Conservation (phyloP, 1,284 basidiomycete genomes). For the Moesziomyces sp. region DNA sequence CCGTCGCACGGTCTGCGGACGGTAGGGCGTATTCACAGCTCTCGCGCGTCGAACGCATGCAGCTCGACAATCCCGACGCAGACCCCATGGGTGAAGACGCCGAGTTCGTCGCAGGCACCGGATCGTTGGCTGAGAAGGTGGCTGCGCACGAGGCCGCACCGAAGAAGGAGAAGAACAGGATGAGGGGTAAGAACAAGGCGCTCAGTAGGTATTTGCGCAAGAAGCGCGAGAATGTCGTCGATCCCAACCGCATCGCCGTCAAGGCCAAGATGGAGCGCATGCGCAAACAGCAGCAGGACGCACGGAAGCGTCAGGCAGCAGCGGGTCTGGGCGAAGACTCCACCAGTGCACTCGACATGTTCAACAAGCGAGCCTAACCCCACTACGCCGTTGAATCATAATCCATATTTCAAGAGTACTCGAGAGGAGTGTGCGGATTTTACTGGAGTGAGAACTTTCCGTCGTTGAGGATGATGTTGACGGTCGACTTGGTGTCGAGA, state of each 20-base stretch:
- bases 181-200: constrained; percentile 61
- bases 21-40: constrained; percentile 62
- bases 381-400: background rate
- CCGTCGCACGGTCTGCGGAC: constrained; percentile 48
- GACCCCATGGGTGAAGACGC: constrained; percentile 11
- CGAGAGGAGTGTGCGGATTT: background rate
- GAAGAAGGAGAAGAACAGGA: constrained; percentile 60
- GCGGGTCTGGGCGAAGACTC: constrained; percentile 27
- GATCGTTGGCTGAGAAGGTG: constrained; percentile 27
- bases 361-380: constrained; percentile 22
- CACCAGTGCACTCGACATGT: constrained; percentile 39
- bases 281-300: constrained; percentile 25
- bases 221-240: constrained; percentile 63
- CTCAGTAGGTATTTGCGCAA: constrained; percentile 62
- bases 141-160: constrained; percentile 19
- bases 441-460: constrained; percentile 79
- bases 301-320: constrained; percentile 28
- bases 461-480: constrained; percentile 78
- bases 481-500: constrained; percentile 84
- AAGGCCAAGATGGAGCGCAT: constrained; percentile 47
- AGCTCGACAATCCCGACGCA: constrained; percentile 45
- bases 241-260: constrained; percentile 53
- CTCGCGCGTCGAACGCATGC: constrained; percentile 55
- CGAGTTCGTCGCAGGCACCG: constrained; percentile 13
- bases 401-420: too few relatives aligned